These are phyloP conservation scores for Clathrus columnatus DNA, from an alignment of 768 basidiomycete genomes.

Conservation along the genomic window DNA sequence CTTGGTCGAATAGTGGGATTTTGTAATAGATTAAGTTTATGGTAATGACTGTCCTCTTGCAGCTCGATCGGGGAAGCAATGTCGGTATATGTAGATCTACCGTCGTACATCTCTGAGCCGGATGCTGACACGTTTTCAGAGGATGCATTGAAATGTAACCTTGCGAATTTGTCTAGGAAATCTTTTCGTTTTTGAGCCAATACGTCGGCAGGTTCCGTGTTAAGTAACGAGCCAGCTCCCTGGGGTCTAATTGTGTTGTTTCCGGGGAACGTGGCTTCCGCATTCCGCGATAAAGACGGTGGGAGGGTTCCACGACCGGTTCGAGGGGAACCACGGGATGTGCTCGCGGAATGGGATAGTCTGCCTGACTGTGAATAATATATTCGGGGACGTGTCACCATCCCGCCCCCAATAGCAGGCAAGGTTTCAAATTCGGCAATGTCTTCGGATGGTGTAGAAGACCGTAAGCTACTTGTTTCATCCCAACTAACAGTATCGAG, in stretches of 20 bases:
- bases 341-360: conserved; percentile 33
- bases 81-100: neutral
- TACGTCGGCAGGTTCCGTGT: no score
- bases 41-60: neutral
- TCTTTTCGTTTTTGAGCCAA: no score
- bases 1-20: conserved; percentile 4
- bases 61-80: conserved; percentile 3
- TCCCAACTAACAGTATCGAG: conserved; percentile 71
- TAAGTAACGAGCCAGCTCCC: conserved; percentile 31
- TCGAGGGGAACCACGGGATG: neutral
- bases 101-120: no score
- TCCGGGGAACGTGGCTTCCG: conserved; percentile 42
- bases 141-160: no score
- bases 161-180: no score
- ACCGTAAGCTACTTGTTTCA: conserved; percentile 32
- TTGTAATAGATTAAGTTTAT: no score
- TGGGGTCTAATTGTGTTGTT: conserved; percentile 42
- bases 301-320: neutral
- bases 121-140: no score
- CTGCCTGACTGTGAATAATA: conserved; percentile 80
- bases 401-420: conserved; percentile 88
- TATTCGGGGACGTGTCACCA: conserved; percentile 74
- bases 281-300: neutral
- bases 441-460: conserved; percentile 33
- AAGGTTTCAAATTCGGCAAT: conserved; percentile 74